These are phyloP conservation scores for Penicillium turbatum DNA, from an alignment of 495 filamentous ascomycete genomes.

Conservation along the genomic window DNA sequence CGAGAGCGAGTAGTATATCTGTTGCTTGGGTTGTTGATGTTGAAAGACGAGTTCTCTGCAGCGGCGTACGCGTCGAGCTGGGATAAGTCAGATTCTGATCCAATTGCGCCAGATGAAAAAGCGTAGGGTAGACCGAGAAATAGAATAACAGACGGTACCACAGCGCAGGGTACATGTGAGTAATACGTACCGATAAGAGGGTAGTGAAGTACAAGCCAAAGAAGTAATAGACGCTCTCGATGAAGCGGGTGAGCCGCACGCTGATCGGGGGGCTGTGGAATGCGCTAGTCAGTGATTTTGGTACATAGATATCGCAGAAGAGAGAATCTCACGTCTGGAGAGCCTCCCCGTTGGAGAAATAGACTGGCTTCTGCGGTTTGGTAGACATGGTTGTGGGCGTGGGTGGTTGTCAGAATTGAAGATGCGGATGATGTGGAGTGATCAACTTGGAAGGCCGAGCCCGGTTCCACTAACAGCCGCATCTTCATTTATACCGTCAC, in stretches of 20 bases:
- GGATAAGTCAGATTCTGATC: neutral
- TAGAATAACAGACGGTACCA: neutral
- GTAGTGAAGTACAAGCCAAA: constrained; percentile 41
- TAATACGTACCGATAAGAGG: constrained; percentile 36
- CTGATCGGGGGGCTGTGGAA: constrained; percentile 39
- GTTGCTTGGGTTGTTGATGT: constrained; percentile 36
- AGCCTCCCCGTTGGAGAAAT: constrained; percentile 39
- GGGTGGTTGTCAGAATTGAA: constrained; percentile 5
- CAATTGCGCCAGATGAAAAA: neutral
- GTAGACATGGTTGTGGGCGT: constrained; percentile 27
- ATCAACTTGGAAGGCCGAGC: constrained; percentile 2
- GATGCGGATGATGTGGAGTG: constrained; percentile 9
- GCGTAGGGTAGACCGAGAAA: neutral
- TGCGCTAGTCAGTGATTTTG: constrained; percentile 24
- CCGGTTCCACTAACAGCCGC: constrained; percentile 8
- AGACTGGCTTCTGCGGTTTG: constrained; percentile 21
- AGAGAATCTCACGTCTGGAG: constrained; percentile 27
- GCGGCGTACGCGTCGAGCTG: constrained; percentile 64
- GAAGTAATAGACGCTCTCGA: constrained; percentile 44
- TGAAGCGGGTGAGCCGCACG: constrained; percentile 41
- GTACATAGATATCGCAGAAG: constrained; percentile 6
- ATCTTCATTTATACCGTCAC: too few species aligned
- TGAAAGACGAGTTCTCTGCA: constrained; percentile 61
- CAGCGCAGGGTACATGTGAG: neutral
- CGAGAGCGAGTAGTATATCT: constrained; percentile 17